A percentile compares a stretch with the other conserved stretches of the same genome.
Evolutionary conservation across 495 filamentous ascomycete species (phyloP).

Genomic region (Neurospora discreta): DNA sequence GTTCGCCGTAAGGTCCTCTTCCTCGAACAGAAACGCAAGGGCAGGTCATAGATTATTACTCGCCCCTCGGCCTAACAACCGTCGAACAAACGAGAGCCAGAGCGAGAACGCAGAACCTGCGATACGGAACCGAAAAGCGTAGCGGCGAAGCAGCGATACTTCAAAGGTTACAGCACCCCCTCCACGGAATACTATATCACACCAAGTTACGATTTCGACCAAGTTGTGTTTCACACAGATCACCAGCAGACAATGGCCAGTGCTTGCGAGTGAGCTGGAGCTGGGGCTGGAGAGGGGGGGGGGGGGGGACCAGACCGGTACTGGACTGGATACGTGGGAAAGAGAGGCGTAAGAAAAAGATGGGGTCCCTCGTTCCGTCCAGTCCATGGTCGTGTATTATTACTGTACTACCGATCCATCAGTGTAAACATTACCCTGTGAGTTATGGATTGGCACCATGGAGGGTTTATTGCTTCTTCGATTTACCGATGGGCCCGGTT

Average conservation of each 20-base stretch:
- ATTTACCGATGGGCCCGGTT: not conserved
- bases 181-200: not conserved
- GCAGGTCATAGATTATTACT: constrained; percentile 12
- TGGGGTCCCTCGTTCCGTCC: not conserved
- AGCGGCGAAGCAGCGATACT: not conserved
- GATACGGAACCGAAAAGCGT: not conserved
- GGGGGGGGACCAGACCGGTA: not conserved
- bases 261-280: not conserved
- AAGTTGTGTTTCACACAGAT: not conserved
- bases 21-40: constrained; percentile 69
- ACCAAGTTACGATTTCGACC: not conserved
- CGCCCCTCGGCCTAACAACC: not conserved
- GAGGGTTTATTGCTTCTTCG: not conserved
- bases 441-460: not conserved
- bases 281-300: not conserved
- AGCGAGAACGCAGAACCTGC: not conserved
- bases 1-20: constrained; percentile 87
- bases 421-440: constrained; percentile 6
- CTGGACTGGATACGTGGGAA: not conserved
- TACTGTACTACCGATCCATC: constrained; percentile 8
- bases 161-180: not conserved
- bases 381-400: constrained; percentile 3
- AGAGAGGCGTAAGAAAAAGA: not conserved
- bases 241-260: not conserved
- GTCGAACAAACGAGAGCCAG: not conserved